Evolutionary conservation across 306 rosid species (phyloP).

Genomic region (Cotoneaster glaucophyllus): DNA sequence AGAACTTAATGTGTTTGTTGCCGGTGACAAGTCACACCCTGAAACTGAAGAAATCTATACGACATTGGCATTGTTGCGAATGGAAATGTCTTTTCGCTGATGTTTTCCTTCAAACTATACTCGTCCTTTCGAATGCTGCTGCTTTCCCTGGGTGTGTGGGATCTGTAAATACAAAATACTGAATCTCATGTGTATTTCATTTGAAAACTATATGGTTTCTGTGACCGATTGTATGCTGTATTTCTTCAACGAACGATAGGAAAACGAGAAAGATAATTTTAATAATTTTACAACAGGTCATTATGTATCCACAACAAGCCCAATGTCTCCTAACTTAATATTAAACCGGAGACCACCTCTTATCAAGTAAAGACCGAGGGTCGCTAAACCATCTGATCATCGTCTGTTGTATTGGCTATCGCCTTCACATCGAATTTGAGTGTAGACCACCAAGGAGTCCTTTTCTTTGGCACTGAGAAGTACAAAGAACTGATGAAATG

Average conservation of each 20-base stretch:
- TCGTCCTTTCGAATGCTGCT: background rate
- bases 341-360: background rate
- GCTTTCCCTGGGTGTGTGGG: too few species aligned
- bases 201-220: too few species aligned
- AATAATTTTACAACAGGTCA: too few species aligned
- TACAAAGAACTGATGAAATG: background rate
- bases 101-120: background rate
- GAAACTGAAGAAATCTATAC: conserved; percentile 42
- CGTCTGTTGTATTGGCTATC: background rate
- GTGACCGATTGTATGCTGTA: too few species aligned
- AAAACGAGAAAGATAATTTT: too few species aligned
- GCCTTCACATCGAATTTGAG: too few species aligned
- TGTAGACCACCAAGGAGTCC: too few species aligned
- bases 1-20: conserved; percentile 50
- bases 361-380: background rate
- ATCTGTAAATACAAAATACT: too few species aligned
- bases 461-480: background rate
- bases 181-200: too few species aligned
- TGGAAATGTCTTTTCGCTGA: conserved; percentile 33
- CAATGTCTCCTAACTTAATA: too few species aligned
- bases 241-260: too few species aligned
- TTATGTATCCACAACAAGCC: too few species aligned
- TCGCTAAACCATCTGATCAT: background rate
- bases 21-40: conserved; percentile 65
- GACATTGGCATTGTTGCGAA: conserved; percentile 43